These are phyloP conservation scores for Bryum argenteum DNA, from an alignment of 225 moss, liverwort and hornwort genomes.

Conservation along the genomic window DNA sequence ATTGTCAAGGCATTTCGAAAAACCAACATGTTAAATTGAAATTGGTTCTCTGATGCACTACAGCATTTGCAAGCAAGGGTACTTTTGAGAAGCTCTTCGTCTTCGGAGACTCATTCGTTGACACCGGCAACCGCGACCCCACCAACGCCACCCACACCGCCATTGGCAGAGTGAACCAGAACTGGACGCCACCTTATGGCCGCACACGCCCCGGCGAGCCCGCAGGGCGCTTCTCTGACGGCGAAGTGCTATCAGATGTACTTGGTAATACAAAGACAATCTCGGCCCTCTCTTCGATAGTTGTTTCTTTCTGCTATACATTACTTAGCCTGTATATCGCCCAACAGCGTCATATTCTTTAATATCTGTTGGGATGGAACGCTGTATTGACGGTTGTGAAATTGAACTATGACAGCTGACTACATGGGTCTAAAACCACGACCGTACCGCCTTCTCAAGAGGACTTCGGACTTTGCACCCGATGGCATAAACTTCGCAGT, in stretches of 20 bases:
- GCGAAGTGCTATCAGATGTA: conserved; percentile 53
- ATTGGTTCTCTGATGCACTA: conserved; percentile 11
- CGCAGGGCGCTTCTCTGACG: conserved; percentile 51
- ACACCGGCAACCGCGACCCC: conserved; percentile 55
- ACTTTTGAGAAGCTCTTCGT: conserved; percentile 48
- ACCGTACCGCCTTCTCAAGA: conserved; percentile 31
- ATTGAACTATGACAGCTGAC: conserved; percentile 17
- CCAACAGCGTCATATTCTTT: neutral
- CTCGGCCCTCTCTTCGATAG: neutral
- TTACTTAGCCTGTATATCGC: neutral
- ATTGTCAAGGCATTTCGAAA: neutral
- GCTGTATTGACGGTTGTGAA: conserved; percentile 12
- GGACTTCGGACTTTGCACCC: conserved; percentile 6
- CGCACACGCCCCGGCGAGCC: conserved; percentile 43
- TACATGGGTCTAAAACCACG: conserved; percentile 37
- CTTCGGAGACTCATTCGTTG: conserved; percentile 65
- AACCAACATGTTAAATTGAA: neutral
- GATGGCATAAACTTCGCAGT: conserved; percentile 62
- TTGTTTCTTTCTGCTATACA: neutral
- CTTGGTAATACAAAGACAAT: conserved; percentile 36
- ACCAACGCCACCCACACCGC: conserved; percentile 19
- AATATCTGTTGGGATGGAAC: neutral
- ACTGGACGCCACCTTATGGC: conserved; percentile 51
- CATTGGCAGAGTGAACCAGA: conserved; percentile 42
- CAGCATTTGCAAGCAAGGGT: conserved; percentile 12